Base-by-base conservation (phyloP, 371 early-diverging fungal species). In the Mucor velutinosus region DNA sequence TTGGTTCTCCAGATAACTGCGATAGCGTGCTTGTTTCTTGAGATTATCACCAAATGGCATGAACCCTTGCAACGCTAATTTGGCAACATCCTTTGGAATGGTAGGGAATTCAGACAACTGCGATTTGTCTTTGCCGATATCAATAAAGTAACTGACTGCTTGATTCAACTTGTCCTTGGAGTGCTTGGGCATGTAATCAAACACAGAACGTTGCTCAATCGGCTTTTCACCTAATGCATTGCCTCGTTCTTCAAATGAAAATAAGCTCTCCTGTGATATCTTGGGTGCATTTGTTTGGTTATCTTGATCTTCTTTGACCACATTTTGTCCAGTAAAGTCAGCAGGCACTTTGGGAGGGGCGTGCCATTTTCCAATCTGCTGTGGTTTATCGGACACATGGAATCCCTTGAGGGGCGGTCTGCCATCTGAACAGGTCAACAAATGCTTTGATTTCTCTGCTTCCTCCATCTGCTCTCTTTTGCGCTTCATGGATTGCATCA, bases 31-130 rank as follows among this genome's bases (percentile, higher is more conserved):
- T 73, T 95, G 96, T 63, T 95, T 96, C 15, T 80, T 79, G 11
- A 79, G 72, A 63, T 90, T 88, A 37, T 87, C 89, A 6, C 86
- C 88, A 82, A 95, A 96, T 4, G 96, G 96, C 76, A 94, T 93
- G 71, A 91, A 96, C 4, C 95, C 96, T 67, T 85, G 80, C 33
- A 95, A 67, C 0, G 96, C 96, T 4, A 88, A 85, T 58, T 81
- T 55, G 0, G 95, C 95, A 3, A 84, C 80, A 6, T 82, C 80
- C 67, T 88, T 88, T 7, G 89, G 80, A n/a, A 93, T 81, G 27
- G 68, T 72, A 0, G 90, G 87, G 17, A 80, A 83, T n/a, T 79
- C 74, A n/a, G 75, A 23, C 12, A 79, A 47, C 64, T 79, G 72
- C 23, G 75, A 72, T 63, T 65, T 73, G 65, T 73, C 75, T 21